Evolutionary conservation across 2,329 filamentous ascomycete genomes (phyloP), one percentile per base, ranked within the genome.

Genomic region (Xylaria arbuscula): DNA sequence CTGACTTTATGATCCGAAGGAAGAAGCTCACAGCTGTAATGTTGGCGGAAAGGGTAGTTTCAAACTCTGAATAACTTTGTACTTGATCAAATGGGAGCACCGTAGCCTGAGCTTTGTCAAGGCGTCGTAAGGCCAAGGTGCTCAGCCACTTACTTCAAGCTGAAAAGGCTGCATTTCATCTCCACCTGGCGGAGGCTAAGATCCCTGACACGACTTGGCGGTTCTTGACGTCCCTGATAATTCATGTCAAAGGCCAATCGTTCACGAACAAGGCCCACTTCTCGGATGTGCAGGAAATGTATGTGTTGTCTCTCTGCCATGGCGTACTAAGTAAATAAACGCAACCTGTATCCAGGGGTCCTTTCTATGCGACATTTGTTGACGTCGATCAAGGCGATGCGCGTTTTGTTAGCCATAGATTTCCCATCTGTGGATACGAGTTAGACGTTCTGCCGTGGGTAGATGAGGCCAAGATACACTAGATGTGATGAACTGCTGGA

Each of bases 381-480:
- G 45, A 54, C 24, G 53, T 38, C 34, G 3, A 38, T 38, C 9
- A 28, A 17, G 60, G 48, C 60, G 40, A 42, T 67, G 61, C 55
- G 59, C 24, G 50, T 55, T 56, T 34, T n/a, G 32, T 48, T 53
- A 34, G 53, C 36, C 28, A n/a, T 15, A 15, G 22, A n/a, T 34
- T 10, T 13, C 22, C 38, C 5, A n/a, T 32, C 36, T 40, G 15
- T 22, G 34, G 4, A 61, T 22, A 36, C n/a, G 50, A 47, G 3
- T 22, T 19, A 11, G 11, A 47, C 19, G 28, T 38, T 55, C 17
- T 53, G 48, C 15, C 11, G 71, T 64, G 0, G 73, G 74, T 4
- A 74, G 71, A 9, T 76, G 71, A 7, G 74, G 70, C n/a, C 73
- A 75, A 48, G 73, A 51, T 15, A 71, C 68, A 50, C 3, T 47